phyloP scores from a whole-genome alignment of 106 monocot genomes.

The Acanthochlamys bracteata region DNA sequence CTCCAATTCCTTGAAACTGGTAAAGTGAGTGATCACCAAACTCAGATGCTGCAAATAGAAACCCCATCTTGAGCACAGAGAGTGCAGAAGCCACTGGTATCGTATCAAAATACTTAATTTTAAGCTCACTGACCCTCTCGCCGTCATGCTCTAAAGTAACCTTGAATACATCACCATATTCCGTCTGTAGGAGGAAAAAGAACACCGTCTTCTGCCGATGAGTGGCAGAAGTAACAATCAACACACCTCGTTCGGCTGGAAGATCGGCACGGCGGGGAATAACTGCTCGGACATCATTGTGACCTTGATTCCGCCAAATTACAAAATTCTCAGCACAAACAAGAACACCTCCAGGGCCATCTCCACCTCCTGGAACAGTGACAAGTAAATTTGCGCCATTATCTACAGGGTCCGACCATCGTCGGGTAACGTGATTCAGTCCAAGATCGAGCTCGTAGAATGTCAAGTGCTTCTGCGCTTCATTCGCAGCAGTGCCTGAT shows the following conservation, averaged over 20 bases:
- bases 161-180: conserved; percentile 91
- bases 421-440: conserved; percentile 87
- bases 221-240: conserved; percentile 71
- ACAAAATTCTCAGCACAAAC: conserved; percentile 97
- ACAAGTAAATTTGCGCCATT: conserved; percentile 92
- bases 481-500: conserved; percentile 67
- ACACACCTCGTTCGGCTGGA: conserved; percentile 83
- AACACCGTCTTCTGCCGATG: conserved; percentile 89
- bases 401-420: conserved; percentile 87
- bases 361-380: conserved; percentile 89
- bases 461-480: conserved; percentile 95
- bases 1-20: conserved; percentile 89
- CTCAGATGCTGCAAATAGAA: conserved; percentile 88
- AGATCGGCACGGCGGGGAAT: conserved; percentile 83
- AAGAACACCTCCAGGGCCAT: conserved; percentile 90
- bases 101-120: conserved; percentile 96
- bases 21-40: conserved; percentile 91
- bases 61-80: conserved; percentile 76
- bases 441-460: conserved; percentile 99
- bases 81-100: conserved; percentile 86
- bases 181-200: conserved; percentile 93
- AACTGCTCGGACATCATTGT: conserved; percentile 84
- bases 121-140: conserved; percentile 73
- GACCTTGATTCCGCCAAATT: conserved; percentile 91
- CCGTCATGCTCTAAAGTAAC: conserved; percentile 64